Conservation (phyloP, 345 rosid species). For the Populus nigra region DNA sequence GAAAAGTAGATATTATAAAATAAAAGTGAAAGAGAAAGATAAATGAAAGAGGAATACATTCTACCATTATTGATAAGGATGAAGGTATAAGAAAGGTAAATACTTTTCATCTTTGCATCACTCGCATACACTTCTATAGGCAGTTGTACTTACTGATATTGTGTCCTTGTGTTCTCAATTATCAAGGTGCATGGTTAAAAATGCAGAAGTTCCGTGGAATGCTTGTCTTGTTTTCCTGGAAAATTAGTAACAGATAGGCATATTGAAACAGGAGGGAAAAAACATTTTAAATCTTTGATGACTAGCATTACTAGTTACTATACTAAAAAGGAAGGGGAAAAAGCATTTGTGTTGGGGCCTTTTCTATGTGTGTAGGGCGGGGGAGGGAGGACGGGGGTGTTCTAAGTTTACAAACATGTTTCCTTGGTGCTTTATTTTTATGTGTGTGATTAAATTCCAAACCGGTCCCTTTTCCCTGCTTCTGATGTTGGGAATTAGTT, state of each 20-base stretch:
- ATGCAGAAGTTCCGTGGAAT: background rate
- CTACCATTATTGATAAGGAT: conserved; percentile 78
- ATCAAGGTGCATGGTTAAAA: background rate
- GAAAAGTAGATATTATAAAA: no score
- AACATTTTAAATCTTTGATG: no score
- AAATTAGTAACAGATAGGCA: background rate
- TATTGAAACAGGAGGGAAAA: no score
- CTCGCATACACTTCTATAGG: background rate
- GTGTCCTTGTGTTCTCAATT: background rate
- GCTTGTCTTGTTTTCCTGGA: background rate
- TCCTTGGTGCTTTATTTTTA: no score
- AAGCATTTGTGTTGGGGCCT: no score
- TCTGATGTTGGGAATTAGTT: background rate
- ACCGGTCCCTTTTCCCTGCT: background rate
- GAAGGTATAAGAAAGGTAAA: conserved; percentile 94
- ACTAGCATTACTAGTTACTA: no score
- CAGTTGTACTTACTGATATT: background rate
- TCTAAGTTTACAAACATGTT: no score
- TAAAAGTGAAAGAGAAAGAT: conserved; percentile 37
- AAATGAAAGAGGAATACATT: conserved; percentile 75
- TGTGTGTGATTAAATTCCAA: background rate
- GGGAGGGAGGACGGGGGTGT: no score
- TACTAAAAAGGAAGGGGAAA: no score
- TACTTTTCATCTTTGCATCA: background rate
- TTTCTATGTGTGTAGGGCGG: no score